A percentile compares a stretch with the other conserved stretches of the same genome.
Evolutionary conservation across 176 grass and related monocot genomes (phyloP).

Genomic region (Ampelocalamus luodianensis): DNA sequence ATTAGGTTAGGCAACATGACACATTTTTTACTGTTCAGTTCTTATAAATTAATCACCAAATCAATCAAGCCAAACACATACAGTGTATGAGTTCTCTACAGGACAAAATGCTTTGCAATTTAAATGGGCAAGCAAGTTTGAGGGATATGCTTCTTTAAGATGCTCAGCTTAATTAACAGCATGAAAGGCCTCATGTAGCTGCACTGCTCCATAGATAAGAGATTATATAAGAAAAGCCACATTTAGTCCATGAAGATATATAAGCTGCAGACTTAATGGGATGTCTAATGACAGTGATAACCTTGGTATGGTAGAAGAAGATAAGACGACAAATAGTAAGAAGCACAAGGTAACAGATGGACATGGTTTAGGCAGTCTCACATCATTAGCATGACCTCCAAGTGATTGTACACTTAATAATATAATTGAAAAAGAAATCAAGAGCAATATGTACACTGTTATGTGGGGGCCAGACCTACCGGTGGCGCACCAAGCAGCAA

Average conservation of each 20-base stretch:
- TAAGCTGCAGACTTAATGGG: neutral
- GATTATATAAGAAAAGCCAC: neutral
- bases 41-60: neutral
- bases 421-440: neutral
- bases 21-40: neutral
- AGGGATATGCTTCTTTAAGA: conserved; percentile 3
- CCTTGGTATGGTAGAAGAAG: neutral
- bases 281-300: neutral
- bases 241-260: neutral
- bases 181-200: conserved; percentile 4
- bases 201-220: conserved; percentile 5
- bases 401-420: neutral
- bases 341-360: conserved; percentile 10
- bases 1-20: neutral
- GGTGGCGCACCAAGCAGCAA: too few species aligned
- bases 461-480: too few species aligned
- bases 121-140: neutral
- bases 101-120: conserved; percentile 30
- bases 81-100: neutral
- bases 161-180: neutral
- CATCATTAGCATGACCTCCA: conserved; percentile 15
- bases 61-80: neutral
- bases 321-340: neutral
- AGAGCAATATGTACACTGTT: neutral
- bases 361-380: neutral